Conservation (phyloP, 441 rosid genomes). For the Populus trichocarpa region DNA sequence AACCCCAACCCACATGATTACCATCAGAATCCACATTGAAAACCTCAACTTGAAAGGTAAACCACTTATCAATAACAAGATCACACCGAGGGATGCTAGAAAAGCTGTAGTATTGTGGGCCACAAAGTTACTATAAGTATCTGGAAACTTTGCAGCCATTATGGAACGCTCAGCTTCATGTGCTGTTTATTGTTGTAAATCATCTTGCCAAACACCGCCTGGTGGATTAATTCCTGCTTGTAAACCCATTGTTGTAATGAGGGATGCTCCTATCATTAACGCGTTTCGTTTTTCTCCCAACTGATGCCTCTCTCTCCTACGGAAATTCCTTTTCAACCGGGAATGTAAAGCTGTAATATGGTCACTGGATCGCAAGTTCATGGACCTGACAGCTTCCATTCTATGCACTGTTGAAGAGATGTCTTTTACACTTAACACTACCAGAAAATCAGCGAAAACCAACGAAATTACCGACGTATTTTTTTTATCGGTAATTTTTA, state of each 20-base stretch:
- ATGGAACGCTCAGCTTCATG: background rate
- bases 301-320: slow-evolving; percentile 9
- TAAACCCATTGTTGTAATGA: slow-evolving; percentile 28
- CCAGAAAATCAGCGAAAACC: no score
- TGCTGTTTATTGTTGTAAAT: background rate
- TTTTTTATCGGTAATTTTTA: no score
- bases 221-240: slow-evolving; percentile 24
- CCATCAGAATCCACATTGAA: background rate
- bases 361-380: background rate
- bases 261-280: slow-evolving; percentile 26
- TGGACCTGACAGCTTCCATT: background rate
- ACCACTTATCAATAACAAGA: background rate
- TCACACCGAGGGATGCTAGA: background rate
- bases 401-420: no score
- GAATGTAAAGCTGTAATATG: background rate
- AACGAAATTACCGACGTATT: no score
- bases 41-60: background rate
- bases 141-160: background rate
- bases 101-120: background rate
- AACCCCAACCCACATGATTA: background rate
- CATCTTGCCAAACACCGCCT: background rate
- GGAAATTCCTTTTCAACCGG: background rate
- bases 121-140: background rate
- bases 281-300: slow-evolving; percentile 4
- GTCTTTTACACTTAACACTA: background rate